Evolutionary conservation across 345 rosid genomes (phyloP).

Genomic region (Euphorbia pulcherrima): DNA sequence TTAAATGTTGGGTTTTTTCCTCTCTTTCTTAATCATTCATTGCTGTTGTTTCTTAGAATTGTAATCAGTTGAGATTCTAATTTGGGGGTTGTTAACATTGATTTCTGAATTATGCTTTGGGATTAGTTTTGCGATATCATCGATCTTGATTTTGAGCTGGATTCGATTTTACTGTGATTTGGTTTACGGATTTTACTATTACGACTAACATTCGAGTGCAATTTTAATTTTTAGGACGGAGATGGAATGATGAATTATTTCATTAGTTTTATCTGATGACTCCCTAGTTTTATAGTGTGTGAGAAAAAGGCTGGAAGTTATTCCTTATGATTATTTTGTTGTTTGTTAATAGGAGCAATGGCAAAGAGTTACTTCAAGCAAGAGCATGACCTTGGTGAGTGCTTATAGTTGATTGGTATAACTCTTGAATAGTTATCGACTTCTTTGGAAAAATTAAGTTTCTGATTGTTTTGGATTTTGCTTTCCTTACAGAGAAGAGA

Average conservation of each 20-base stretch:
- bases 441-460: not conserved
- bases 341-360: conserved; percentile 44
- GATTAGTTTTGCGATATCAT: not conserved
- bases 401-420: not conserved
- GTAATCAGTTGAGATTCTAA: not conserved
- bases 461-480: conserved; percentile 2
- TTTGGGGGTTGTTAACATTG: not conserved
- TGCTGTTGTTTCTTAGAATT: too few species aligned
- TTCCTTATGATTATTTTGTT: conserved; percentile 4
- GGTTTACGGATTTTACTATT: not conserved
- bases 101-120: not conserved
- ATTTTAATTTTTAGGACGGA: not conserved
- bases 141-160: not conserved
- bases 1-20: not conserved
- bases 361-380: conserved; percentile 85
- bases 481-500: conserved; percentile 69
- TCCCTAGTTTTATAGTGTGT: not conserved
- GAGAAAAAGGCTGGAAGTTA: not conserved
- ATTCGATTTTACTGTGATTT: not conserved
- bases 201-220: not conserved
- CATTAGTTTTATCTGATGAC: not conserved
- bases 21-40: not conserved
- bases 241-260: not conserved
- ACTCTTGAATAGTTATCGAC: not conserved
- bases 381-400: conserved; percentile 83